A percentile compares a stretch with the other conserved stretches of the same genome.
Evolutionary conservation across 192 early-diverging fungal genomes (phyloP).

Genomic region (Coemansia sp.): DNA sequence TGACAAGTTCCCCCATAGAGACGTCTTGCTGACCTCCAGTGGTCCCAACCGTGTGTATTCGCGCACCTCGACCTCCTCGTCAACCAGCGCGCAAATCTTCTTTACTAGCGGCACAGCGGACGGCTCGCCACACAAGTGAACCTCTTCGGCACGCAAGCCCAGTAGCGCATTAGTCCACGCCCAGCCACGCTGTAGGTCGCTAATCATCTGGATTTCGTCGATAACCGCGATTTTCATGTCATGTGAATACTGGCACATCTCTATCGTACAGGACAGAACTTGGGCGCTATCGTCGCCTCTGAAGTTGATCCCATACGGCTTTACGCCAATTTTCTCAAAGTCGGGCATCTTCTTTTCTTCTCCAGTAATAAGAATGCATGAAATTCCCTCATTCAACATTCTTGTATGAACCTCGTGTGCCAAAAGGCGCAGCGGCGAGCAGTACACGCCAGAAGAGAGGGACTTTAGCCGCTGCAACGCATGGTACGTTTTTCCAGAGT

Average conservation of each 20-base stretch:
- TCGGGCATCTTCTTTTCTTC: slow-evolving; percentile 74
- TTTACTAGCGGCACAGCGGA: slow-evolving; percentile 79
- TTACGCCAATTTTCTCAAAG: slow-evolving; percentile 25
- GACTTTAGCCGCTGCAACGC: slow-evolving; percentile 72
- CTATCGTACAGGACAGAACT: slow-evolving; percentile 78
- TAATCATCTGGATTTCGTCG: slow-evolving; percentile 98
- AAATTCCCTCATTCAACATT: slow-evolving; percentile 71
- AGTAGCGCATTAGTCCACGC: slow-evolving; percentile 92
- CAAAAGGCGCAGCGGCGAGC: slow-evolving; percentile 86
- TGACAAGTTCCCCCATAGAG: slow-evolving; percentile 58
- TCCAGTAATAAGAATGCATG: slow-evolving; percentile 86
- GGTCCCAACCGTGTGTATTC: slow-evolving; percentile 76
- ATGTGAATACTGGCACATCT: slow-evolving; percentile 69
- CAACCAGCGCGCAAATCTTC: slow-evolving; percentile 64
- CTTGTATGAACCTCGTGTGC: slow-evolving; percentile 90
- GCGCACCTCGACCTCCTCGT: slow-evolving; percentile 79
- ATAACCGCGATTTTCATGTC: slow-evolving; percentile 82
- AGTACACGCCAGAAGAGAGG: slow-evolving; percentile 72
- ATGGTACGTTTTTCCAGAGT: slow-evolving; percentile 93
- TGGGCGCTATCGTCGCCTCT: slow-evolving; percentile 34
- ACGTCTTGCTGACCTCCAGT: slow-evolving; percentile 57
- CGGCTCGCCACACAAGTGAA: slow-evolving; percentile 93
- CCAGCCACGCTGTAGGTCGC: slow-evolving; percentile 83
- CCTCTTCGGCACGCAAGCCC: slow-evolving; percentile 73
- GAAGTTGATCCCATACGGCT: slow-evolving; percentile 22